These are phyloP conservation scores for Berkeleyomyces basicola DNA, from an alignment of 2,329 filamentous ascomycete species.

Conservation along the genomic window DNA sequence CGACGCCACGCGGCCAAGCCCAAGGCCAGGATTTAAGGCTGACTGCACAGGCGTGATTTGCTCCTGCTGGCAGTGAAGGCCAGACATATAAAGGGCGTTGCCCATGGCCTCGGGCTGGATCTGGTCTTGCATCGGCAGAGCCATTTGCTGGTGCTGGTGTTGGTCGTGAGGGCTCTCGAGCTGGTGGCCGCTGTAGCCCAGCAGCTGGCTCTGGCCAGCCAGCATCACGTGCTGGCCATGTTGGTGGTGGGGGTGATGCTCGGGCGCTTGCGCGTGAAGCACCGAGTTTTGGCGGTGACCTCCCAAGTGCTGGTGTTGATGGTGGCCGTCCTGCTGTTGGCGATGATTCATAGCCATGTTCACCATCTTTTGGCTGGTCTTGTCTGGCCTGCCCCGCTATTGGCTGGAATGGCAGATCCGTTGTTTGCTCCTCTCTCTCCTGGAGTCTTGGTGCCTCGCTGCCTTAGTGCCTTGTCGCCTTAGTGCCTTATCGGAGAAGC, in stretches of 20 bases:
- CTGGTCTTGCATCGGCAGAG: conserved; percentile 2
- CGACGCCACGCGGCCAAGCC: too few species aligned
- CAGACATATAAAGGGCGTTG: conserved; percentile 6
- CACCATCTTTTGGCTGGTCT: neutral
- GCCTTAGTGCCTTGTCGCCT: neutral
- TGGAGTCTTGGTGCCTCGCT: neutral
- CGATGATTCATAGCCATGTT: neutral
- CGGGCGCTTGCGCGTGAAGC: neutral
- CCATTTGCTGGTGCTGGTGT: neutral
- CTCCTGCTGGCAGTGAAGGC: neutral
- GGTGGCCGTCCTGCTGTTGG: neutral
- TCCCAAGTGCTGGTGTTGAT: neutral
- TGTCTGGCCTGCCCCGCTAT: neutral
- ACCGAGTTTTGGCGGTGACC: neutral
- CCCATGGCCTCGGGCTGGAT: conserved; percentile 8
- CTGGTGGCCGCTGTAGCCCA: too few species aligned
- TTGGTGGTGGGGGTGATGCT: neutral
- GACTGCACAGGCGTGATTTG: neutral
- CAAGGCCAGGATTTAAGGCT: neutral
- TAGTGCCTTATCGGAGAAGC: neutral
- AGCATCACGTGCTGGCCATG: neutral
- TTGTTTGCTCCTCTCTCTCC: neutral
- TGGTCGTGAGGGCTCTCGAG: neutral
- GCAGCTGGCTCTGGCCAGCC: too few species aligned
- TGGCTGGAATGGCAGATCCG: neutral